These are phyloP conservation scores for Cyclocybe aegerita DNA, from an alignment of 768 basidiomycete species.

Conservation along the genomic window DNA sequence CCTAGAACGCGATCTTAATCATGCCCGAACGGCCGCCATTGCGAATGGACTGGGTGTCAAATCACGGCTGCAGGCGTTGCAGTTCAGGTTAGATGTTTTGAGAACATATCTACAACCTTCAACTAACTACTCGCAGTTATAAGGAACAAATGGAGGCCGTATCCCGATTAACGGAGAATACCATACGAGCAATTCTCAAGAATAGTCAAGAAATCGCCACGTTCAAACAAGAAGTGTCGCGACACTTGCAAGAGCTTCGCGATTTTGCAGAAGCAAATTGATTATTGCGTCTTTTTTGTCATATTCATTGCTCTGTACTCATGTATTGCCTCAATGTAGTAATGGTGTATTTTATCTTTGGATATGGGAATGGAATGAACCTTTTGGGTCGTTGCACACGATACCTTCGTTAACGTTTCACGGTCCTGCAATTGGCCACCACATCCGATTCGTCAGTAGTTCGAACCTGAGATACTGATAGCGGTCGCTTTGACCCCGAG, in stretches of 20 bases:
- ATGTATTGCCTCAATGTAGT: background rate
- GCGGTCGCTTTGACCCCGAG: too few relatives aligned
- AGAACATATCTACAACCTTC: slow-evolving; percentile 2
- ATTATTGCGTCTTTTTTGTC: slow-evolving; percentile 10
- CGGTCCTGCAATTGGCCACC: too few relatives aligned
- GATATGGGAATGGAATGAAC: background rate
- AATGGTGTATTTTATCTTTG: slow-evolving; percentile 3
- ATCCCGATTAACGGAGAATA: slow-evolving; percentile 73
- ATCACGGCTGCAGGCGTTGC: slow-evolving; percentile 69
- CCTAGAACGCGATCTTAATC: slow-evolving; percentile 70
- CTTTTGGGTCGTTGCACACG: background rate
- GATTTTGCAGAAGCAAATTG: slow-evolving; percentile 56
- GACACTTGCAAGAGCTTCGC: slow-evolving; percentile 64
- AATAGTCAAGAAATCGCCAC: slow-evolving; percentile 81
- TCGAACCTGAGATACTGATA: too few relatives aligned
- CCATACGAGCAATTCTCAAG: slow-evolving; percentile 78
- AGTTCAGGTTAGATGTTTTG: slow-evolving; percentile 52
- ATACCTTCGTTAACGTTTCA: too few relatives aligned
- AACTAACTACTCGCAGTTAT: slow-evolving; percentile 44
- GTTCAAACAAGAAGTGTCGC: slow-evolving; percentile 79
- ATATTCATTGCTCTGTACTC: slow-evolving; percentile 5
- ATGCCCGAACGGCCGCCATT: slow-evolving; percentile 73
- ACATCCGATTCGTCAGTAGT: too few relatives aligned
- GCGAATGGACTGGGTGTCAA: slow-evolving; percentile 84
- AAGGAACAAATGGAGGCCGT: slow-evolving; percentile 79